Percentiles rank a stretch among this genome's conserved stretches.
Conservation (phyloP, 2,329 filamentous ascomycete genomes). For the Tympanopsis confertula region DNA sequence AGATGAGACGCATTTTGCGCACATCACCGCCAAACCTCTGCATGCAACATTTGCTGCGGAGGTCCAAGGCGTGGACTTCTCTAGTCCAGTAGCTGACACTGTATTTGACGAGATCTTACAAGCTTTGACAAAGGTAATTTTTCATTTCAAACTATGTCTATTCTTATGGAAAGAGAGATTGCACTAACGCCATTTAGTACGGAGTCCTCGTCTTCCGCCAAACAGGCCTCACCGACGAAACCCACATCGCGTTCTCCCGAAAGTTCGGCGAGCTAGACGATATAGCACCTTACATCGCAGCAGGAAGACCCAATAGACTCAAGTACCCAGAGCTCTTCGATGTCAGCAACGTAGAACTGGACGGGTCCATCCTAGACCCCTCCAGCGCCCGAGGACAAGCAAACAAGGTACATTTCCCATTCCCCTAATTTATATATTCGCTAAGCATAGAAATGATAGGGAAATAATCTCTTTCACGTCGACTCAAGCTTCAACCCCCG, state of each 20-base stretch:
- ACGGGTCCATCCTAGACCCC: slow-evolving; percentile 3
- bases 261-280: slow-evolving; percentile 4
- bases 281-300: slow-evolving; percentile 1
- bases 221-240: slow-evolving; percentile 2
- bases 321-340: slow-evolving; percentile 3
- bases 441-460: slow-evolving; percentile 10
- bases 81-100: slow-evolving; percentile 14
- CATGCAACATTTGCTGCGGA: slow-evolving; percentile 24
- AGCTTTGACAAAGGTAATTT: slow-evolving; percentile 19
- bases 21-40: slow-evolving; percentile 17
- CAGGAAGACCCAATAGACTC: slow-evolving; percentile 2
- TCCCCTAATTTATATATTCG: not conserved
- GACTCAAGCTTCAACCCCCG: slow-evolving; percentile 44
- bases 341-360: slow-evolving; percentile 4
- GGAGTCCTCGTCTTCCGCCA: slow-evolving; percentile 4
- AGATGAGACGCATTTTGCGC: slow-evolving; percentile 11
- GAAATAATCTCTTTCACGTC: slow-evolving; percentile 39
- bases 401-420: not conserved
- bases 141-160: not conserved
- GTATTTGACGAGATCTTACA: slow-evolving; percentile 20
- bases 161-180: not conserved
- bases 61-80: slow-evolving; percentile 21
- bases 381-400: not conserved
- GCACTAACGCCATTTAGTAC: slow-evolving; percentile 2
- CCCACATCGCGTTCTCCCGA: slow-evolving; percentile 3